Conservation (phyloP, 2,329 filamentous ascomycete genomes). For the Metarhizium rileyi region DNA sequence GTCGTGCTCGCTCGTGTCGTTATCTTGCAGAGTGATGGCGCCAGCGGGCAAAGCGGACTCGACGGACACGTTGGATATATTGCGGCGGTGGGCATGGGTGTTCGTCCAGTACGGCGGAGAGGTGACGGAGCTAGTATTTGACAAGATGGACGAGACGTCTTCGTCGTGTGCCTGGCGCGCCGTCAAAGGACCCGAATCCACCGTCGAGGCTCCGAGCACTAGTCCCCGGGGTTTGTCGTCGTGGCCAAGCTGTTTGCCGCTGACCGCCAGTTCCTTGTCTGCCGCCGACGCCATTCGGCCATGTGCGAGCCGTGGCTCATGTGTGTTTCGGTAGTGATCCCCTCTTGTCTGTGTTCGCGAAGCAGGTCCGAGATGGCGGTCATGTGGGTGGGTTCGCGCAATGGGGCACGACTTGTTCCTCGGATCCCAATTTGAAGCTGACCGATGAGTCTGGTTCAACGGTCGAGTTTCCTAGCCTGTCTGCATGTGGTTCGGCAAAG, state of each 20-base stretch:
- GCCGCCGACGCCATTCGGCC: slow-evolving; percentile 25
- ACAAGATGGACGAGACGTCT: slow-evolving; percentile 15
- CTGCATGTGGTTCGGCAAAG: neutral
- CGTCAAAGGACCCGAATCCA: neutral
- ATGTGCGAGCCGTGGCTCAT: slow-evolving; percentile 14
- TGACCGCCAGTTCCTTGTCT: slow-evolving; percentile 16
- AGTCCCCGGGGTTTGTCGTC: neutral
- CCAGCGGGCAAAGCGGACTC: slow-evolving; percentile 40
- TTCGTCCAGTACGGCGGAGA: slow-evolving; percentile 37
- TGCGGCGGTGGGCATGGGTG: slow-evolving; percentile 23
- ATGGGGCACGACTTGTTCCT: neutral
- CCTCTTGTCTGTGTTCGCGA: neutral
- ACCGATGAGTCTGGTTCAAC: too few species aligned
- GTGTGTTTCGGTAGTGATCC: slow-evolving; percentile 3
- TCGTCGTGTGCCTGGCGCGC: slow-evolving; percentile 2
- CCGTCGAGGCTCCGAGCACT: neutral
- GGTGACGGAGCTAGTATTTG: slow-evolving; percentile 20
- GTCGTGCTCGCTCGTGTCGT: slow-evolving; percentile 42
- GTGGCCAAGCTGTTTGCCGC: neutral
- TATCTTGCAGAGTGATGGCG: slow-evolving; percentile 53
- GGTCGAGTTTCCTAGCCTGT: too few species aligned
- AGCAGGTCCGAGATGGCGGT: neutral
- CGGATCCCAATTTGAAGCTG: too few species aligned
- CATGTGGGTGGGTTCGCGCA: neutral
- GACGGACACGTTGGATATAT: slow-evolving; percentile 35